Percentiles rank a stretch among this genome's conserved stretches.
Evolutionary conservation across 1,284 basidiomycete species (phyloP).

Genomic region (Taiwanofungus camphoratus): DNA sequence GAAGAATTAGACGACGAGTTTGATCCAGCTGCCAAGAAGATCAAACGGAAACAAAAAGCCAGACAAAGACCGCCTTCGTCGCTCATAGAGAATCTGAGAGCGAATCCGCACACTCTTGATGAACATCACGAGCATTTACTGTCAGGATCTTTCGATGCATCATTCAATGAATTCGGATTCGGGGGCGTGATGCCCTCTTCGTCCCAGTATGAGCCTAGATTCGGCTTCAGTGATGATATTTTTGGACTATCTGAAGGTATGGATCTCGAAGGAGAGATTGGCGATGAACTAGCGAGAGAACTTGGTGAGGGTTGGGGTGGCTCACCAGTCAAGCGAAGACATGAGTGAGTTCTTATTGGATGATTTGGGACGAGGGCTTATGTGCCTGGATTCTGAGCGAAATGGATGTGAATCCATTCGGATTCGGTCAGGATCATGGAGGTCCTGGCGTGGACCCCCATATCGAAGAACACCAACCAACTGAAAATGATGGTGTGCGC

Average conservation of each 20-base stretch:
- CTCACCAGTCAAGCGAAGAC: slow-evolving; percentile 3
- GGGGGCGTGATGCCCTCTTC: slow-evolving; percentile 42
- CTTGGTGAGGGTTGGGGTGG: slow-evolving; percentile 64
- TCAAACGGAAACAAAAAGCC: slow-evolving; percentile 26
- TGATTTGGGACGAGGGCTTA: no score
- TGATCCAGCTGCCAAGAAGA: slow-evolving; percentile 34
- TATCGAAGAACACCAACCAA: not conserved
- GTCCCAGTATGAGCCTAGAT: slow-evolving; percentile 47
- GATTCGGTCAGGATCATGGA: slow-evolving; percentile 5
- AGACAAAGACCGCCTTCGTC: slow-evolving; percentile 22
- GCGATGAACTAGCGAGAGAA: slow-evolving; percentile 67
- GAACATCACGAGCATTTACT: slow-evolving; percentile 67
- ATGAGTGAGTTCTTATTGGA: not conserved
- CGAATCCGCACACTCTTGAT: slow-evolving; percentile 54
- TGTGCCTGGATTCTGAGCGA: not conserved
- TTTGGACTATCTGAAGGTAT: slow-evolving; percentile 47
- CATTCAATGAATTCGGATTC: slow-evolving; percentile 38
- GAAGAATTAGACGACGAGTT: slow-evolving; percentile 45
- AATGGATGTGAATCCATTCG: slow-evolving; percentile 6
- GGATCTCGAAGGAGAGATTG: slow-evolving; percentile 52
- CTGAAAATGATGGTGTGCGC: not conserved
- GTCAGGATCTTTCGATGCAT: slow-evolving; percentile 57
- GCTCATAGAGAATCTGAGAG: slow-evolving; percentile 40
- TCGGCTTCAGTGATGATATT: slow-evolving; percentile 48
- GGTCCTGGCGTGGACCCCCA: slow-evolving; percentile 5